Evolutionary conservation across 2,329 filamentous ascomycete species (phyloP).

Genomic region (Monilinia fructicola): DNA sequence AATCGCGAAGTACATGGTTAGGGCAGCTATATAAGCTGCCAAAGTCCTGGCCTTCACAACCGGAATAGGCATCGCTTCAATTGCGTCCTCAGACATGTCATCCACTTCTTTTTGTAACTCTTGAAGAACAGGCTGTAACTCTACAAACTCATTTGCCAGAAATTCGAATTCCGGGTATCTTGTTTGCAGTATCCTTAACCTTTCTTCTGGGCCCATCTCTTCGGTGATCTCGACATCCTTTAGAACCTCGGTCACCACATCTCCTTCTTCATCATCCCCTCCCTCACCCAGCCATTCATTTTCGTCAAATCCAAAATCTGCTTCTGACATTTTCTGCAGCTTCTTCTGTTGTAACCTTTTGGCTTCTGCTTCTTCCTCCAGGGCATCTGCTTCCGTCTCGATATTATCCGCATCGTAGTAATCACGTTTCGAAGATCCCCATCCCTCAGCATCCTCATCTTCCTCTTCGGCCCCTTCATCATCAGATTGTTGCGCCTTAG

Average conservation of each 20-base stretch:
- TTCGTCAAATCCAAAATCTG: constrained; percentile 92
- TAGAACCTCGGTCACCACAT: constrained; percentile 80
- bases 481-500: constrained; percentile 50
- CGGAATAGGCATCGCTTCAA: constrained; percentile 29
- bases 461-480: constrained; percentile 56
- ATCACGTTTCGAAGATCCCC: constrained; percentile 84
- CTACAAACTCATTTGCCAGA: constrained; percentile 66
- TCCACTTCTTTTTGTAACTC: constrained; percentile 59
- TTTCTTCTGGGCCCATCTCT: constrained; percentile 73
- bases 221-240: constrained; percentile 79
- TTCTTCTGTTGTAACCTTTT: constrained; percentile 88
- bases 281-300: constrained; percentile 73
- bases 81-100: constrained; percentile 26
- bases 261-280: constrained; percentile 49
- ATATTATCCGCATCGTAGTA: constrained; percentile 86
- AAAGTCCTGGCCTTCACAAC: constrained; percentile 76
- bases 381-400: constrained; percentile 66
- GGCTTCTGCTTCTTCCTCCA: constrained; percentile 91
- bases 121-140: constrained; percentile 56
- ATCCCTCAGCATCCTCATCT: constrained; percentile 65
- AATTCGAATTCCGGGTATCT: constrained; percentile 92
- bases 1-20: constrained; percentile 93
- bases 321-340: constrained; percentile 81
- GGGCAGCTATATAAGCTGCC: constrained; percentile 79
- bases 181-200: constrained; percentile 69